These are phyloP conservation scores for Tephrocybe sp. DNA, from an alignment of 768 basidiomycete genomes.

Conservation along the genomic window DNA sequence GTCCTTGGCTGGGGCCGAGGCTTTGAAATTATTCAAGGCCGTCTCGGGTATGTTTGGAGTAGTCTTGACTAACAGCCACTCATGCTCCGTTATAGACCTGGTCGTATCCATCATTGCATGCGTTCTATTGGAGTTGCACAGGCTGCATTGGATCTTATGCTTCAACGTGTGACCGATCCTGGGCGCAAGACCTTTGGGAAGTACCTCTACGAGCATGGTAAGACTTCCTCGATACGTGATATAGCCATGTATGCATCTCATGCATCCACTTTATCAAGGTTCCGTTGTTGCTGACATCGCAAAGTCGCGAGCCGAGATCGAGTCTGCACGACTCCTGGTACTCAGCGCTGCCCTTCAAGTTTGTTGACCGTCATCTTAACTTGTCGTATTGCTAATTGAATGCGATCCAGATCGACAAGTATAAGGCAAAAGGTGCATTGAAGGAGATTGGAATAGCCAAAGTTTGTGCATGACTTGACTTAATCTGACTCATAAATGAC, in stretches of 20 bases:
- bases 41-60: slow-evolving; percentile 65
- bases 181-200: slow-evolving; percentile 92
- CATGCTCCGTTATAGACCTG: slow-evolving; percentile 53
- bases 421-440: slow-evolving; percentile 88
- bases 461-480: slow-evolving; percentile 37
- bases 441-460: slow-evolving; percentile 99
- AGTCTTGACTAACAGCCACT: background rate
- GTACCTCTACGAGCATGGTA: slow-evolving; percentile 86
- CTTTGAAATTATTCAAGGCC: slow-evolving; percentile 97
- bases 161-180: slow-evolving; percentile 92
- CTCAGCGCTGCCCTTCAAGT: slow-evolving; percentile 88
- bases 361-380: slow-evolving; percentile 11
- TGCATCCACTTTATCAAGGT: slow-evolving; percentile 38
- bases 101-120: slow-evolving; percentile 98
- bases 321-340: slow-evolving; percentile 82
- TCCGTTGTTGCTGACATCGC: slow-evolving; percentile 91
- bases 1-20: slow-evolving; percentile 93
- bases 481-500: background rate
- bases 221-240: slow-evolving; percentile 11
- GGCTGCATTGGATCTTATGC: slow-evolving; percentile 80
- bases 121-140: slow-evolving; percentile 89
- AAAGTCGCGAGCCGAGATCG: slow-evolving; percentile 89
- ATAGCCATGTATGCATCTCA: background rate
- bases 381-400: slow-evolving; percentile 2
- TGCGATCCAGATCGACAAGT: slow-evolving; percentile 79